Evolutionary conservation across 192 early-diverging fungal species (phyloP).

Genomic region (Gamsiella multidivaricata): DNA sequence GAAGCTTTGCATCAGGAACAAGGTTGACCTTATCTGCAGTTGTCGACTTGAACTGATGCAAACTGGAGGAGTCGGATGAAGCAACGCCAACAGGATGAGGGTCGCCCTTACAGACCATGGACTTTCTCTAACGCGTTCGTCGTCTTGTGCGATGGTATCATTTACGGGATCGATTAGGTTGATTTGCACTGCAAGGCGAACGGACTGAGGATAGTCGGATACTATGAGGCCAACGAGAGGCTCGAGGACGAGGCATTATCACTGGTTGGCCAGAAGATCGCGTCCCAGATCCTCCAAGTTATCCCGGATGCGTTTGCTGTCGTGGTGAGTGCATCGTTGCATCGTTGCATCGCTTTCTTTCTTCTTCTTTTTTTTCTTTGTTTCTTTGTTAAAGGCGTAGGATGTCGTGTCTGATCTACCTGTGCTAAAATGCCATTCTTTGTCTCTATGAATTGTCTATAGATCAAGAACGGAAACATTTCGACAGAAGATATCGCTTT

Average conservation of each 20-base stretch:
- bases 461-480: constrained; percentile 51
- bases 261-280: constrained; percentile 61
- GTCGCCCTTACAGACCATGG: no score
- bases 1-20: no score
- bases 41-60: no score
- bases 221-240: constrained; percentile 71
- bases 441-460: background rate
- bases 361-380: background rate
- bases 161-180: constrained; percentile 49
- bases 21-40: no score
- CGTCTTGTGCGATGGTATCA: background rate
- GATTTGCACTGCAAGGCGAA: constrained; percentile 65
- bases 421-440: background rate
- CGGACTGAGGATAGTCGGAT: constrained; percentile 67
- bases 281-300: constrained; percentile 58
- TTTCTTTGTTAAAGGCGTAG: no score
- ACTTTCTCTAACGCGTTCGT: no score
- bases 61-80: no score
- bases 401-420: no score
- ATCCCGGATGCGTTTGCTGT: constrained; percentile 63
- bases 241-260: constrained; percentile 57
- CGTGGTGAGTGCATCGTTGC: constrained; percentile 55
- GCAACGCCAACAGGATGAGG: no score
- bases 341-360: background rate
- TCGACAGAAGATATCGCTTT: constrained; percentile 23